Percentiles rank a stretch among this genome's conserved stretches.
Evolutionary conservation across 768 basidiomycete genomes (phyloP).

Genomic region (Phaeotremella skinneri): DNA sequence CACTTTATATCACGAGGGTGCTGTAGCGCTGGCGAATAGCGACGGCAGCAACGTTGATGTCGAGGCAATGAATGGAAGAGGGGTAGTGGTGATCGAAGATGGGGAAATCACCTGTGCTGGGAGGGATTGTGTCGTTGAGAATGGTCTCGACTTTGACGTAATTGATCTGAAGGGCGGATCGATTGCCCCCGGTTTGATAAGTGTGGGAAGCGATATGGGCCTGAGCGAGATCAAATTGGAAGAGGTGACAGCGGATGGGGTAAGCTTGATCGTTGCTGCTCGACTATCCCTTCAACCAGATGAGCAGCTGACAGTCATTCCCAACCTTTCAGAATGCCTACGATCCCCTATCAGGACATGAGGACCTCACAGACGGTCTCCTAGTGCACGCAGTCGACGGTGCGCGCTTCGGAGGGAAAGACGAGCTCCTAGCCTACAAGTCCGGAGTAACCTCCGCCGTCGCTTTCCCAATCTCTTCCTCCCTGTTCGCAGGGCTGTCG

Average conservation of each 20-base stretch:
- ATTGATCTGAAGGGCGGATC: conserved; percentile 66
- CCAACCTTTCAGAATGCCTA: conserved; percentile 53
- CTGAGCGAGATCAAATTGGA: conserved; percentile 68
- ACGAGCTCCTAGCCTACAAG: conserved; percentile 70
- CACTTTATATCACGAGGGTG: conserved; percentile 52
- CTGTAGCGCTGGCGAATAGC: conserved; percentile 1
- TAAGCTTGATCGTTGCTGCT: conserved; percentile 14
- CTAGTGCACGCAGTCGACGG: conserved; percentile 70
- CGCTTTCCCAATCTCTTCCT: conserved; percentile 59
- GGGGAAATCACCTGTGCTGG: conserved; percentile 62
- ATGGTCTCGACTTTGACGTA: conserved; percentile 49
- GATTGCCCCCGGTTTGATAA: conserved; percentile 62
- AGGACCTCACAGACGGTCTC: conserved; percentile 52
- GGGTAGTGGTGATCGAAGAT: conserved; percentile 58
- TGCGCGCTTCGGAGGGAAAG: conserved; percentile 64
- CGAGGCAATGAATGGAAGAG: conserved; percentile 33
- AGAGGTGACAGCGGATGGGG: conserved; percentile 66
- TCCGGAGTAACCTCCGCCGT: conserved; percentile 71
- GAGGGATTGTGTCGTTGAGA: conserved; percentile 26
- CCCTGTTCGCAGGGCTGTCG: conserved; percentile 65
- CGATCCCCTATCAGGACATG: conserved; percentile 47
- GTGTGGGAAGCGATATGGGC: conserved; percentile 67
- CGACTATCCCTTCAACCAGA: neutral
- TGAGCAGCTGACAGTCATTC: conserved; percentile 5
- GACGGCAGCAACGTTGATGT: conserved; percentile 19